These are phyloP conservation scores for Thalassiosira profunda DNA, from an alignment of 108 stramenopile species.

Conservation along the genomic window DNA sequence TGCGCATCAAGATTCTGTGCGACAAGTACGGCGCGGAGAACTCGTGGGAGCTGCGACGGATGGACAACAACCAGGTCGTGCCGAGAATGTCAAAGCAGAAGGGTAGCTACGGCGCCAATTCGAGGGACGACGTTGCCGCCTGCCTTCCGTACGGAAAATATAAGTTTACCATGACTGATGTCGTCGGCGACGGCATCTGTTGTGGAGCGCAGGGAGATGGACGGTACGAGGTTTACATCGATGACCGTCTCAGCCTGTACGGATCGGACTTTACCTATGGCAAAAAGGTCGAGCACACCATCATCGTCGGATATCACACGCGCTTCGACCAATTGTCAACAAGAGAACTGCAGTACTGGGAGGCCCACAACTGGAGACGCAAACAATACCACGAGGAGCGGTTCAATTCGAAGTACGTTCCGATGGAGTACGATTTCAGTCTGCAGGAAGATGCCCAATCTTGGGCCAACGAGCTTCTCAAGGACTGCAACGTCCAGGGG, in stretches of 20 bases:
- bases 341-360: slow-evolving; percentile 34
- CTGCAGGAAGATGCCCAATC: slow-evolving; percentile 17
- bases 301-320: slow-evolving; percentile 37
- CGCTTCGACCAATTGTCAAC: too few species aligned
- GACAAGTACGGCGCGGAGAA: slow-evolving; percentile 35
- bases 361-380: slow-evolving; percentile 43
- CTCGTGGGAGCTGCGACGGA: slow-evolving; percentile 30
- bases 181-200: not conserved
- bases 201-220: slow-evolving; percentile 24
- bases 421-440: slow-evolving; percentile 25
- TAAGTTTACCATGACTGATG: not conserved
- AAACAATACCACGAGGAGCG: slow-evolving; percentile 19
- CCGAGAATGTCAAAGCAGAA: too few species aligned
- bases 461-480: slow-evolving; percentile 36
- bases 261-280: slow-evolving; percentile 25
- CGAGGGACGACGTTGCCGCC: slow-evolving; percentile 14
- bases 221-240: slow-evolving; percentile 32
- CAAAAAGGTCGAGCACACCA: slow-evolving; percentile 12
- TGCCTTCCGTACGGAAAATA: slow-evolving; percentile 21
- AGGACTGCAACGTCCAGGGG: slow-evolving; percentile 31
- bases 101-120: slow-evolving; percentile 12
- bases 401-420: slow-evolving; percentile 15
- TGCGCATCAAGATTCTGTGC: slow-evolving; percentile 19
- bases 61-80: slow-evolving; percentile 13
- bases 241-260: slow-evolving; percentile 38